Evolutionary conservation across 164 flowering plant genomes (phyloP).

Genomic region (Vitis labrusca): DNA sequence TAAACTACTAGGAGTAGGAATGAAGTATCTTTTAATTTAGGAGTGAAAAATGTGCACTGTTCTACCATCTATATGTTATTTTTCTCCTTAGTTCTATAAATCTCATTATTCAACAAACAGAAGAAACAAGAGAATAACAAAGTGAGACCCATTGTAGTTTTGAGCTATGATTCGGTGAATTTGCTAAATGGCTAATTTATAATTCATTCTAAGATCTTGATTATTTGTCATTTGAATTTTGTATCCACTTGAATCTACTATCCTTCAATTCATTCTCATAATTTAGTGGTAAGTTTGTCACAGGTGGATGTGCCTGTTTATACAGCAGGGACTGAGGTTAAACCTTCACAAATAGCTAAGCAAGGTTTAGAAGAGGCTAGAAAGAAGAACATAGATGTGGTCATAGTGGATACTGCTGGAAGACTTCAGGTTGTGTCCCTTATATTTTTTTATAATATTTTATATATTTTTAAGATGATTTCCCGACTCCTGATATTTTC

Average conservation of each 20-base stretch:
- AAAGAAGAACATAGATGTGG: conserved; percentile 79
- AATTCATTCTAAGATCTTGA: background rate
- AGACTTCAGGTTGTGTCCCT: conserved; percentile 77
- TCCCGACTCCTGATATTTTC: background rate
- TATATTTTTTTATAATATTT: conserved; percentile 5
- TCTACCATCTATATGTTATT: background rate
- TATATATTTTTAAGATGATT: background rate
- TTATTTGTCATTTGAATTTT: background rate
- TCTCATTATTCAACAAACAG: background rate
- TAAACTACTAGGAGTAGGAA: too few relatives aligned
- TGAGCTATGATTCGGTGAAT: background rate
- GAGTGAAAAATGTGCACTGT: background rate
- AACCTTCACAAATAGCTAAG: conserved; percentile 89
- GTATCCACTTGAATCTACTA: background rate
- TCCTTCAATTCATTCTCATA: conserved; percentile 25
- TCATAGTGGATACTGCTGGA: conserved; percentile 97
- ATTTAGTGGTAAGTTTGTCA: conserved; percentile 31
- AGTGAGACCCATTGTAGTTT: background rate
- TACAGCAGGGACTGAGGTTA: conserved; percentile 80
- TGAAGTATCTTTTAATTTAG: background rate
- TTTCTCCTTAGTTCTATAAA: background rate
- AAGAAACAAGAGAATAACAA: background rate
- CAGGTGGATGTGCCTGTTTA: conserved; percentile 96
- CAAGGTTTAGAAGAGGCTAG: conserved; percentile 84
- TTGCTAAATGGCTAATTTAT: background rate